Evolutionary conservation across 805 yeast genomes (phyloP).

Genomic region (Monosporozyma unispora): DNA sequence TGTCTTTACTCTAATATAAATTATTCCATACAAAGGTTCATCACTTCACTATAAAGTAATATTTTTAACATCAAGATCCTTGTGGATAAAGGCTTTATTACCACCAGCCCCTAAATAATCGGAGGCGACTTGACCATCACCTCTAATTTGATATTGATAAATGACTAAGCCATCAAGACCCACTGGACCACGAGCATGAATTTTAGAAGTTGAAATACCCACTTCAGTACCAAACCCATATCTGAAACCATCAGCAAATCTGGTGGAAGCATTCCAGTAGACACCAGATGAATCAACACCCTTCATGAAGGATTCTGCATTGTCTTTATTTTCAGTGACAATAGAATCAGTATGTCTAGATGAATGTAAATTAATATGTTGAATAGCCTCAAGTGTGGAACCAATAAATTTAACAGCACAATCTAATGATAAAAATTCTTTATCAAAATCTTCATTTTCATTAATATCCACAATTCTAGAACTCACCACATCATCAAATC

Average conservation of each 20-base stretch:
- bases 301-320: conserved; percentile 69
- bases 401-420: conserved; percentile 62
- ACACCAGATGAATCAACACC: conserved; percentile 94
- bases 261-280: conserved; percentile 93
- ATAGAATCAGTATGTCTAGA: conserved; percentile 95
- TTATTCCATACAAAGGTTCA: no score
- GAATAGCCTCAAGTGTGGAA: conserved; percentile 62
- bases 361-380: conserved; percentile 82
- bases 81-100: conserved; percentile 63
- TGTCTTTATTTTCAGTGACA: conserved; percentile 60
- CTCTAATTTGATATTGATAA: conserved; percentile 88
- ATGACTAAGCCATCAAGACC: conserved; percentile 95
- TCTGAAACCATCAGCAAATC: conserved; percentile 98
- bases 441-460: conserved; percentile 53
- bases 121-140: conserved; percentile 86
- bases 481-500: conserved; percentile 14
- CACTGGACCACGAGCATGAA: conserved; percentile 98
- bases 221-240: conserved; percentile 99
- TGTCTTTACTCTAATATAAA: no score
- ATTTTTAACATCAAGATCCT: conserved; percentile 39
- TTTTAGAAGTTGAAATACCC: conserved; percentile 92
- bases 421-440: conserved; percentile 77
- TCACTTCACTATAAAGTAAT: conserved; percentile 22
- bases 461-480: conserved; percentile 36
- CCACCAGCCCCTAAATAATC: conserved; percentile 96